Evolutionary conservation across 257 asterid genomes (phyloP).

Genomic region (Forsythia suspensa): DNA sequence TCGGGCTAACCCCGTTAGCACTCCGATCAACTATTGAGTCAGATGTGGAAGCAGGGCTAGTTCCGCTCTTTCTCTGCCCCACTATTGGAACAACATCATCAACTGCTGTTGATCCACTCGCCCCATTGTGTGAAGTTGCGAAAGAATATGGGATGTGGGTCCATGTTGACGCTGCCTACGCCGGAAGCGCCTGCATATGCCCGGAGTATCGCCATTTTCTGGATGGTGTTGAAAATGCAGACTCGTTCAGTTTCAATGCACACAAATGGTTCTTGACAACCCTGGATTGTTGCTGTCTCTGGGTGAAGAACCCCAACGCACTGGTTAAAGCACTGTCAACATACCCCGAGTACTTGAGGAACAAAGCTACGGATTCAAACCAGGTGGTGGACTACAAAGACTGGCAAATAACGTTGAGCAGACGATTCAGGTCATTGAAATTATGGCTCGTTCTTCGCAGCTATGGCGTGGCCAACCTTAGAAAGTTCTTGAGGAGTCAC

Average conservation of each 20-base stretch:
- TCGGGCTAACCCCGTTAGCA: conserved; percentile 42
- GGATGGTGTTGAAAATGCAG: conserved; percentile 63
- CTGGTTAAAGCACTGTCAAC: conserved; percentile 62
- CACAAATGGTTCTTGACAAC: conserved; percentile 79
- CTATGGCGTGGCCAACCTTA: conserved; percentile 63
- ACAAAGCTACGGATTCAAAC: conserved; percentile 62
- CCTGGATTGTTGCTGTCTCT: conserved; percentile 75
- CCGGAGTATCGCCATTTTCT: conserved; percentile 72
- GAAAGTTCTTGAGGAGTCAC: conserved; percentile 56
- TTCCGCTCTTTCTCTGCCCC: conserved; percentile 63
- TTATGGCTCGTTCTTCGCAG: conserved; percentile 71
- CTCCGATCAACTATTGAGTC: conserved; percentile 37
- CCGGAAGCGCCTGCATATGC: conserved; percentile 70
- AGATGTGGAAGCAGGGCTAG: conserved; percentile 48
- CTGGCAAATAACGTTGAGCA: conserved; percentile 78
- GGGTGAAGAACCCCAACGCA: conserved; percentile 71
- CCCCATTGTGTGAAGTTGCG: conserved; percentile 53
- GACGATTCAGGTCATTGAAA: conserved; percentile 68
- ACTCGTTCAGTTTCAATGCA: conserved; percentile 76
- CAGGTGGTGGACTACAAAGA: conserved; percentile 80
- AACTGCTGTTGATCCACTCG: conserved; percentile 59
- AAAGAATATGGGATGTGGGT: conserved; percentile 60
- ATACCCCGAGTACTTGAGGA: conserved; percentile 56
- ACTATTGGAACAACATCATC: conserved; percentile 74
- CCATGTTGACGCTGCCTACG: conserved; percentile 80